Percentiles rank a stretch among this genome's conserved stretches.
Conservation (phyloP, 2,329 filamentous ascomycete genomes). For the Pleomassaria siparia region DNA sequence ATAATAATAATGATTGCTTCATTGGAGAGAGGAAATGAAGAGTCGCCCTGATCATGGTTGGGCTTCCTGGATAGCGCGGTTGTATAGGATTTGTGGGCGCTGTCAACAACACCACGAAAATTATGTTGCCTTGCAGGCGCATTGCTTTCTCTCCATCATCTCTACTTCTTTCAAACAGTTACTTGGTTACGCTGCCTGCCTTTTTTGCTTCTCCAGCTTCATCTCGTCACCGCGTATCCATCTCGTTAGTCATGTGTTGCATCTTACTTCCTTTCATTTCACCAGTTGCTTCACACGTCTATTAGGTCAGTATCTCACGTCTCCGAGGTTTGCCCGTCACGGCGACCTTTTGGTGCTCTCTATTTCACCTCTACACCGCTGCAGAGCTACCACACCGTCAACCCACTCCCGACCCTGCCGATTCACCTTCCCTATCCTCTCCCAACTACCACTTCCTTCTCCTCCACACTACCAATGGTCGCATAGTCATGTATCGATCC, state of each 20-base stretch:
- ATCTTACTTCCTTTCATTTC: background rate
- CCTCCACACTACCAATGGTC: background rate
- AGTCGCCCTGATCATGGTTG: too few species aligned
- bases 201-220: background rate
- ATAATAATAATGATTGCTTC: too few species aligned
- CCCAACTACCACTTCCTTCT: background rate
- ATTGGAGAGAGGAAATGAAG: too few species aligned
- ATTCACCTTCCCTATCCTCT: background rate
- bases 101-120: background rate
- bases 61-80: too few species aligned
- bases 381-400: background rate
- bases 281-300: background rate
- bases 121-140: background rate
- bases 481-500: conserved; percentile 13
- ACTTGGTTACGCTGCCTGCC: background rate
- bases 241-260: background rate
- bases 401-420: background rate
- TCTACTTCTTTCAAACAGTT: too few species aligned
- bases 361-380: background rate
- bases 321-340: background rate
- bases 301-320: background rate
- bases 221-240: too few species aligned
- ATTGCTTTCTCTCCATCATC: background rate
- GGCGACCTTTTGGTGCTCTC: background rate
- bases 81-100: too few species aligned